phyloP scores from a whole-genome alignment of 2,329 filamentous ascomycete species.

The Rhexocercosporidium sp. region DNA sequence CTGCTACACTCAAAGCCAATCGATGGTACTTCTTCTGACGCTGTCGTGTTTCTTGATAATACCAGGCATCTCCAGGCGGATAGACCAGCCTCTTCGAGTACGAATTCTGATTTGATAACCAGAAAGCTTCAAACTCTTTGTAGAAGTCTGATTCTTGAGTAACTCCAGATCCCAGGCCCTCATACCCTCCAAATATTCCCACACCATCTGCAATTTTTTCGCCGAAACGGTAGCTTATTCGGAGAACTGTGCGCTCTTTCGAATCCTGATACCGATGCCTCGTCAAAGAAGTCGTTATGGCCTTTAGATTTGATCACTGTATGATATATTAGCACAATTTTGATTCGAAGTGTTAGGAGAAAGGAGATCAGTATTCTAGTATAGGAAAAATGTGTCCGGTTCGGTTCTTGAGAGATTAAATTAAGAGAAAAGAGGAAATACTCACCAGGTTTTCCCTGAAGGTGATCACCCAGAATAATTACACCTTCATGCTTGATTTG shows the following conservation, averaged over 20 bases:
- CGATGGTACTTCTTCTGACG: background rate
- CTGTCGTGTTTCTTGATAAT: background rate
- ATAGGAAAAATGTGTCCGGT: background rate
- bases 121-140: background rate
- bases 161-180: background rate
- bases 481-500: background rate
- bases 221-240: background rate
- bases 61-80: background rate
- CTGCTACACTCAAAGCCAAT: background rate
- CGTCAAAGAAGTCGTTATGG: background rate
- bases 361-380: background rate
- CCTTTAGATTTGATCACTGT: background rate
- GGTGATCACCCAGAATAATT: background rate
- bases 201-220: background rate
- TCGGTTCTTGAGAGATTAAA: background rate
- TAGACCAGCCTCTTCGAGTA: background rate
- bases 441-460: background rate
- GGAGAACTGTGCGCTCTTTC: background rate
- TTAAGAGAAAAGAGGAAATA: background rate
- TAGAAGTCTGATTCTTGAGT: background rate
- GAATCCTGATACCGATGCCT: background rate
- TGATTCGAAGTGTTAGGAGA: background rate
- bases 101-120: background rate
- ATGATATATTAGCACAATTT: background rate
- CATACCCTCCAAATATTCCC: background rate